Evolutionary conservation across 2,329 filamentous ascomycete species (phyloP), one percentile per base, ranked within the genome.

Genomic region (Sarocladium strictum): DNA sequence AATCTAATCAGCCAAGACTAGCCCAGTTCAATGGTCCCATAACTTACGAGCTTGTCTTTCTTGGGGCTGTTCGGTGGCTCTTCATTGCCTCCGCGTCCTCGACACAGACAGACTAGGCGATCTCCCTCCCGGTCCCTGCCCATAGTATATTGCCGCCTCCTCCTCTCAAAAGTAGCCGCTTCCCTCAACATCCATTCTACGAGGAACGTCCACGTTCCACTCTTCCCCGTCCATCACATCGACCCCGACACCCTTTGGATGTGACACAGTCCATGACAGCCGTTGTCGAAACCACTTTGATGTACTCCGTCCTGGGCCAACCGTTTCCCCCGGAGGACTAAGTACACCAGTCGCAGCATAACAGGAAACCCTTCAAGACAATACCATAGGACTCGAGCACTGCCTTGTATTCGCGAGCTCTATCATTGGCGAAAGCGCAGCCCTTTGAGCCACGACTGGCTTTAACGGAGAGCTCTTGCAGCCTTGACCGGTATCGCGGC

Each of bases 1-100:
- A 33, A 53, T 38, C 32, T 33, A 40, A 53, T 38, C 50, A 38
- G 50, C 50, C 50, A 53, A 53, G 50, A 29, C n/a, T 12, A 29
- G 23, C 19, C 50, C 50, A 35, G 19, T 38, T 33, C 23, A 37
- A 53, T 53, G 50, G 50, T 19, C 32, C 50, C 50, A 53, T 51
- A n/a, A n/a, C n/a, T n/a, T n/a, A 29, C 29, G 29, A 40, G 50
- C 15, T 38, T 10, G 33, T 27, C 50, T 33, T 40, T 40, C 21
- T 38, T 32, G 32, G 35, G 50, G 4, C 40, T 26, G 33, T 38
- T 38, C 33, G 23, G 32, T 38, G 35, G 50, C 50, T 53, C 33
- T 38, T 40, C 50, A 19, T 38, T 53, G 32, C 35, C 50, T 53
- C 32, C 35, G 35, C 50, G 40, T 53, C 32, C 21, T 53, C 35